Evolutionary conservation across 345 rosid genomes (phyloP).

Genomic region (Diplotaxis tenuifolia): DNA sequence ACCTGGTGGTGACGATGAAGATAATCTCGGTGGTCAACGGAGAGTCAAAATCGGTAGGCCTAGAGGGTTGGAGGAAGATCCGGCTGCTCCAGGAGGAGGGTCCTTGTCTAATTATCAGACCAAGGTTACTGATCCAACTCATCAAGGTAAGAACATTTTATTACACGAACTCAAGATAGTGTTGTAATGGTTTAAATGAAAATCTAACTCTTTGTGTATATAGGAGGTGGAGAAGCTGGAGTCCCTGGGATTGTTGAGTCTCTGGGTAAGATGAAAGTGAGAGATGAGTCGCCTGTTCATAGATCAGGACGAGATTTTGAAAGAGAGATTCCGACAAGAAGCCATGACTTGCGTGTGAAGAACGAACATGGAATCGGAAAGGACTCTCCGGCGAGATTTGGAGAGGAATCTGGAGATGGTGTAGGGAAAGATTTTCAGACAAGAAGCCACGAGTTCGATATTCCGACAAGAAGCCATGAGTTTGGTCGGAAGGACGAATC

Average conservation of each 20-base stretch:
- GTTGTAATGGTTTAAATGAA: neutral
- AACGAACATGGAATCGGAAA: neutral
- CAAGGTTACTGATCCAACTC: slow-evolving; percentile 52
- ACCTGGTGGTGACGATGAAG: slow-evolving; percentile 31
- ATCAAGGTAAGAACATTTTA: slow-evolving; percentile 36
- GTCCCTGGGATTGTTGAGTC: slow-evolving; percentile 36
- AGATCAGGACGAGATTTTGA: slow-evolving; percentile 15
- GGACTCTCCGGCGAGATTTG: neutral
- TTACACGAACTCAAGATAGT: neutral
- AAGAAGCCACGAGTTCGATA: neutral
- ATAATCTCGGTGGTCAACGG: slow-evolving; percentile 37
- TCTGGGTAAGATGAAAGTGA: slow-evolving; percentile 41
- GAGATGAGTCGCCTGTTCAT: slow-evolving; percentile 18
- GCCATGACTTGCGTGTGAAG: slow-evolving; percentile 1
- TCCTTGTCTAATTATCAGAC: slow-evolving; percentile 60
- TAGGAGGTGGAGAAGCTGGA: slow-evolving; percentile 43
- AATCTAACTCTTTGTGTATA: neutral
- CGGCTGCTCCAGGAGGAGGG: slow-evolving; percentile 45
- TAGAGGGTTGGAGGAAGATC: slow-evolving; percentile 53
- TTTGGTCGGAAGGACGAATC: neutral
- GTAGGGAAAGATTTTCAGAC: neutral
- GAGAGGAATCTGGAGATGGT: neutral
- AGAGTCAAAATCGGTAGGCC: slow-evolving; percentile 43
- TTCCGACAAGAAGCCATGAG: neutral
- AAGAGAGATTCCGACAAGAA: slow-evolving; percentile 9